Evolutionary conservation across 306 rosid genomes (phyloP).

Genomic region (Dicorynia guianensis): DNA sequence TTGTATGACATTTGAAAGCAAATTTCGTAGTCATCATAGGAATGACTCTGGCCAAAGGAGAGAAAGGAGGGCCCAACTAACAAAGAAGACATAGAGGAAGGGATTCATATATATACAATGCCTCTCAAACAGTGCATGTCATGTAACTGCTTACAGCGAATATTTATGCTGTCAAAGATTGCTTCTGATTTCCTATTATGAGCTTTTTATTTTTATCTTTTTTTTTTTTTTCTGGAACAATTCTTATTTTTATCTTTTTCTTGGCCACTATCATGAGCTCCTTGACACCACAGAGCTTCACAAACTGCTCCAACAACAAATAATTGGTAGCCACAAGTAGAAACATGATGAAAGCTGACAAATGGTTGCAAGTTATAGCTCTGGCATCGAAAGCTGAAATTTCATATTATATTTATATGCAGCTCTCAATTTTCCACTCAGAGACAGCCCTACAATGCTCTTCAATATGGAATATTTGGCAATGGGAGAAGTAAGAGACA

Average conservation of each 20-base stretch:
- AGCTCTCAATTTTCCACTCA: not conserved
- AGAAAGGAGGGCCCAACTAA: not conserved
- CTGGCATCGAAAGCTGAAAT: not conserved
- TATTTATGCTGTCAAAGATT: not conserved
- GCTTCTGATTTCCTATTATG: not conserved
- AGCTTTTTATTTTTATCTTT: no score
- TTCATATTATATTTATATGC: not conserved
- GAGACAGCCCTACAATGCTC: not conserved
- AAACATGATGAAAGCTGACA: constrained; percentile 9
- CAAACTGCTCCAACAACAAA: not conserved
- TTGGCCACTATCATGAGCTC: not conserved
- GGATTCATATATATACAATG: no score
- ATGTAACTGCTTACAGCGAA: not conserved
- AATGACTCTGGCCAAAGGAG: not conserved
- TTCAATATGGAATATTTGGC: not conserved
- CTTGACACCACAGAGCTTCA: not conserved
- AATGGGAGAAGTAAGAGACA: not conserved
- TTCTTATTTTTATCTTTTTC: no score
- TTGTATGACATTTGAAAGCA: constrained; percentile 2
- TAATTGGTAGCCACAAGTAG: constrained; percentile 1
- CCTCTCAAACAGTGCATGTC: no score
- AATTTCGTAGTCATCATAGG: not conserved
- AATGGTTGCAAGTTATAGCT: not conserved
- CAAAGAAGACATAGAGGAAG: no score
- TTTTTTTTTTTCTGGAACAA: no score